These are phyloP conservation scores for Fusarium fujikuroi DNA, from an alignment of 2,329 filamentous ascomycete genomes.

Conservation along the genomic window DNA sequence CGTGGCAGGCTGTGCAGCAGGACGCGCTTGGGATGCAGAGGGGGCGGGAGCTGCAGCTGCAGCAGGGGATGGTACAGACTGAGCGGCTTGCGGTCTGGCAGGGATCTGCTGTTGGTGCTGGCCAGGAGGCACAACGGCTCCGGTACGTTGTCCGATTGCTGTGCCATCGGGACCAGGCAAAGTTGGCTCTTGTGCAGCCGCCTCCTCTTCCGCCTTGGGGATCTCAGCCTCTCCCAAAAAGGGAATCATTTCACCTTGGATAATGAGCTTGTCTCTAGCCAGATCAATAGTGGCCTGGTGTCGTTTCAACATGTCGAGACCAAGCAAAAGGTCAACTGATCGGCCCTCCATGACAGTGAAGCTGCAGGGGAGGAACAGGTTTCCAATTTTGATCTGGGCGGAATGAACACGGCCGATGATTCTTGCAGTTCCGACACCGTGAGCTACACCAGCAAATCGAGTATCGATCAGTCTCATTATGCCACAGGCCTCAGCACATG, in stretches of 20 bases:
- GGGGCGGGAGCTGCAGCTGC: slow-evolving; percentile 44
- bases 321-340: slow-evolving; percentile 90
- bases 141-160: slow-evolving; percentile 84
- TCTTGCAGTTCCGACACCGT: slow-evolving; percentile 91
- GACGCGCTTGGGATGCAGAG: slow-evolving; percentile 43
- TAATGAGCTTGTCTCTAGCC: slow-evolving; percentile 83
- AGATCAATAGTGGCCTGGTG: slow-evolving; percentile 95
- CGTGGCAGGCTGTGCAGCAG: slow-evolving; percentile 42
- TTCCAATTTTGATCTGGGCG: slow-evolving; percentile 93
- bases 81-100: slow-evolving; percentile 36
- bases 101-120: slow-evolving; percentile 28
- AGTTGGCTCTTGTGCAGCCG: slow-evolving; percentile 80
- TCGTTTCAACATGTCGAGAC: slow-evolving; percentile 95
- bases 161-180: slow-evolving; percentile 89
- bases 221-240: slow-evolving; percentile 95
- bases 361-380: slow-evolving; percentile 86
- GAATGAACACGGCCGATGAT: slow-evolving; percentile 96
- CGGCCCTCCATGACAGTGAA: slow-evolving; percentile 99
- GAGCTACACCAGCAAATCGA: slow-evolving; percentile 90
- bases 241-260: slow-evolving; percentile 86
- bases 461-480: slow-evolving; percentile 97
- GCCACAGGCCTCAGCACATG: slow-evolving; percentile 88
- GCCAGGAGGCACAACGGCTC: slow-evolving; percentile 68
- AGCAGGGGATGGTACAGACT: slow-evolving; percentile 43
- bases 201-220: slow-evolving; percentile 84